These are phyloP conservation scores for Candida takata DNA, from an alignment of 805 yeast genomes.

Conservation along the genomic window DNA sequence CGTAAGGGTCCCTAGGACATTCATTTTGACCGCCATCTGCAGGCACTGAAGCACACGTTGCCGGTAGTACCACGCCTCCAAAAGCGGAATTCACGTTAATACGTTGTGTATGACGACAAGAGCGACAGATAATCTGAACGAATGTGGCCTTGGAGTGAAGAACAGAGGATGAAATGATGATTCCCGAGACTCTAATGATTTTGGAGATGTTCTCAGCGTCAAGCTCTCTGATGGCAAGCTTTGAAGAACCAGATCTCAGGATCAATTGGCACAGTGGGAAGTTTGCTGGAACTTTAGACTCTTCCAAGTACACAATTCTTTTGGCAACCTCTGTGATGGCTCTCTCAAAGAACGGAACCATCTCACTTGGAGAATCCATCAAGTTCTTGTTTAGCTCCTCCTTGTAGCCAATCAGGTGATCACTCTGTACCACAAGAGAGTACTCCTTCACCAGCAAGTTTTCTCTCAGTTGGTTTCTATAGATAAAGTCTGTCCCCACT, in stretches of 20 bases:
- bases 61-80: conserved; percentile 64
- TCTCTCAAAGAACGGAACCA: conserved; percentile 77
- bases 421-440: conserved; percentile 66
- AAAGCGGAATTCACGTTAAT: conserved; percentile 60
- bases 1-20: conserved; percentile 91
- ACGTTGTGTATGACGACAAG: conserved; percentile 75
- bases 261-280: conserved; percentile 85
- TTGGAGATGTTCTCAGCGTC: conserved; percentile 85
- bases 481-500: conserved; percentile 72
- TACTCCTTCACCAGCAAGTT: conserved; percentile 73
- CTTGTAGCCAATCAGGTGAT: conserved; percentile 79
- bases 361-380: conserved; percentile 79
- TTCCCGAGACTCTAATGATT: conserved; percentile 87
- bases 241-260: conserved; percentile 63
- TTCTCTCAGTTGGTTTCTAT: conserved; percentile 87
- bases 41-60: conserved; percentile 50
- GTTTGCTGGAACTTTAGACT: conserved; percentile 39
- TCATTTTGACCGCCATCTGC: conserved; percentile 45
- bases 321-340: conserved; percentile 85
- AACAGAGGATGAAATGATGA: conserved; percentile 85
- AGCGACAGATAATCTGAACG: conserved; percentile 78
- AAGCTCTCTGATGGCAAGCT: conserved; percentile 69
- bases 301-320: conserved; percentile 42
- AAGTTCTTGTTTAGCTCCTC: conserved; percentile 83
- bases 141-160: conserved; percentile 80